Base-by-base conservation (phyloP, 345 rosid genomes). In the Rhizophora apiculata region DNA sequence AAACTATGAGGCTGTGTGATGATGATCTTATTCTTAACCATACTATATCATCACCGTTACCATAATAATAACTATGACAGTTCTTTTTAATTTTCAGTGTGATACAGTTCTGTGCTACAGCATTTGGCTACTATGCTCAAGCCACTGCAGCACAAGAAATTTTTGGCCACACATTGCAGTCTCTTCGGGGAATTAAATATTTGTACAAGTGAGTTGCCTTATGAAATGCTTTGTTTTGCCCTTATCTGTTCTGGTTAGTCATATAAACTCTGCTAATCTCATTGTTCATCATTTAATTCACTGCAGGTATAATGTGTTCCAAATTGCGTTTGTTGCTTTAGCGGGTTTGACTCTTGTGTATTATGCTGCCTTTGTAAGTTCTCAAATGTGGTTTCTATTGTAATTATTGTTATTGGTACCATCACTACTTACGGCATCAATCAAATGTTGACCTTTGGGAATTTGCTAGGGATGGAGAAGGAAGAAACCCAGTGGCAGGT, bases 121-220 rank as follows among this genome's bases (percentile, higher is more conserved):
- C 99, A 69, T 96, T 96, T 75, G 99, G 93, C 77, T 96, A 92
- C 79, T 96, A 92, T 68, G 99, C 98, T 61, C 99, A 90, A 87
- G 99, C 99, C 72, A 96, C 99, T 1, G 98, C 99, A 62, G 99
- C 99, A 0, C 99, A 96, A 61, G 98, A 96, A 81, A 96, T 96
- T 70, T 96, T 96, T 59, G 98, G 98, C 55, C 99, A 92, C 87
- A 96, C 99, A 0, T 85, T 96, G 82, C 90, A 93, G 83, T 96
- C 97, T 64, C 99, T 96, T 63, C 85, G 96, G 13, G 99, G 99
- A 82, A 92, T 96, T 58, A 92, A 85, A 77, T 96, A 92, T 76
- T 77, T 96, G 62, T 92, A 92, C 90, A 96, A 92, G 98, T 96
- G 88, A 88, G 97, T 78, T 19, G 34, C 18, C 0, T 15, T 59